Evolutionary conservation across 306 rosid species (phyloP), one percentile per base, ranked within the genome.

Genomic region (Urtica urens): DNA sequence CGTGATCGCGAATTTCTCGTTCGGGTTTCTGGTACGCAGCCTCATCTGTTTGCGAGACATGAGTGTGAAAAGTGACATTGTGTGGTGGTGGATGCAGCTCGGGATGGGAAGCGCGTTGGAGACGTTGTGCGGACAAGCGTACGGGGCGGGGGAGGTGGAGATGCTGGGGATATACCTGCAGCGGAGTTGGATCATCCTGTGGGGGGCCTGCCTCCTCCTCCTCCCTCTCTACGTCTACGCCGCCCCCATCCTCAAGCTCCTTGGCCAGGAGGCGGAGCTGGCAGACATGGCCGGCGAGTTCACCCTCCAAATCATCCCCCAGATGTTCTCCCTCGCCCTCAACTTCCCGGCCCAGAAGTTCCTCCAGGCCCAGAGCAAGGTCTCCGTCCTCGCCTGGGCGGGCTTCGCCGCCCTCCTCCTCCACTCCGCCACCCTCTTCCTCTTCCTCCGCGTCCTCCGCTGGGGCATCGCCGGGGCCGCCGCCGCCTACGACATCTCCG

Each of bases 91-190:
- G n/a, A n/a, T 73, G 79, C 71, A 92, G 99, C 79, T 92, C 45
- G 99, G 96, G 1, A 85, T 92, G 96, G 99, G 81, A 58, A 92
- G 99, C 67, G 99, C 99, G 48, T 62, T 92, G 3, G 99, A 92
- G 78, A 85, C 99, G 6, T 48, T 92, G 54, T 85, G 99, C 66
- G 99, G 99, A 21, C 99, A 92, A 53, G 96, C 99, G 39, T 92
- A 64, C 67, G 99, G 99, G 1, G 96, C 96, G 0, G 94, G 99
- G 28, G 94, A 92, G 72, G 80, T 85, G 39, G 93, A 73, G 10
- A 92, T 92, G 99, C 85, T 85, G 2, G 99, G 96, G 1, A 66
- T 85, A 6, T 92, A 92, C 65, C 68, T 85, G 96, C 99, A 92
- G 57, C 75, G 99, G 1, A 85, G 95, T 6, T 85, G 95, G 81